phyloP scores from a whole-genome alignment of 2,329 filamentous ascomycete species.

The Penicillium sp. region DNA sequence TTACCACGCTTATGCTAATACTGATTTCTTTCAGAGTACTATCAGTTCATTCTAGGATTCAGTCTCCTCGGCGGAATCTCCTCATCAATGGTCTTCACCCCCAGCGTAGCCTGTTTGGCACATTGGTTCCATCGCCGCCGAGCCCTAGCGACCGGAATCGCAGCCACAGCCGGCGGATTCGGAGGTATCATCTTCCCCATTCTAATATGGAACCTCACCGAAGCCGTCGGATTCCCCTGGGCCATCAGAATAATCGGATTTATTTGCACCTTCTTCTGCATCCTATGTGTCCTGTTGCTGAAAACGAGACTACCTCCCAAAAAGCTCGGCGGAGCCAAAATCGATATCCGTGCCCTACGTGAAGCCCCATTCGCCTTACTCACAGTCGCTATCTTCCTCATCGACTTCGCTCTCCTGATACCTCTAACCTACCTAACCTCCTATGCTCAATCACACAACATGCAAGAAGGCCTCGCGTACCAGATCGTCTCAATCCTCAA shows the following conservation, averaged over 20 bases:
- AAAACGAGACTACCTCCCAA: conserved; percentile 65
- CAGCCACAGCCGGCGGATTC: conserved; percentile 53
- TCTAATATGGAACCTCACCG: conserved; percentile 49
- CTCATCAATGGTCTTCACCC: conserved; percentile 26
- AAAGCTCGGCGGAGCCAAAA: background rate
- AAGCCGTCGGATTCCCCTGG: conserved; percentile 56
- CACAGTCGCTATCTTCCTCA: conserved; percentile 75
- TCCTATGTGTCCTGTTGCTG: conserved; percentile 57
- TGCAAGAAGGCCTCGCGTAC: conserved; percentile 23
- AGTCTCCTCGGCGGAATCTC: conserved; percentile 26
- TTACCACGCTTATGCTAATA: background rate
- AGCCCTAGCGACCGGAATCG: conserved; percentile 43
- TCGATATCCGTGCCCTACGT: background rate
- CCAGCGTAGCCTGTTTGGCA: conserved; percentile 23
- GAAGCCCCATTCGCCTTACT: conserved; percentile 61
- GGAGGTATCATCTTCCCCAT: conserved; percentile 61
- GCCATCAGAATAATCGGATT: conserved; percentile 59
- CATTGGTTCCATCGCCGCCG: conserved; percentile 33
- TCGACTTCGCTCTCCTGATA: conserved; percentile 64
- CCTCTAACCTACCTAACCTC: conserved; percentile 59
- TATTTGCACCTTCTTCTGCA: conserved; percentile 26
- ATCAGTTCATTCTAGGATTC: conserved; percentile 30
- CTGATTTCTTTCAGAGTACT: conserved; percentile 20
- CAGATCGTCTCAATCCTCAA: conserved; percentile 42
- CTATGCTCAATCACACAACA: conserved; percentile 27